phyloP scores from a whole-genome alignment of 2,329 filamentous ascomycete species.

The Apiospora kogelbergensis region DNA sequence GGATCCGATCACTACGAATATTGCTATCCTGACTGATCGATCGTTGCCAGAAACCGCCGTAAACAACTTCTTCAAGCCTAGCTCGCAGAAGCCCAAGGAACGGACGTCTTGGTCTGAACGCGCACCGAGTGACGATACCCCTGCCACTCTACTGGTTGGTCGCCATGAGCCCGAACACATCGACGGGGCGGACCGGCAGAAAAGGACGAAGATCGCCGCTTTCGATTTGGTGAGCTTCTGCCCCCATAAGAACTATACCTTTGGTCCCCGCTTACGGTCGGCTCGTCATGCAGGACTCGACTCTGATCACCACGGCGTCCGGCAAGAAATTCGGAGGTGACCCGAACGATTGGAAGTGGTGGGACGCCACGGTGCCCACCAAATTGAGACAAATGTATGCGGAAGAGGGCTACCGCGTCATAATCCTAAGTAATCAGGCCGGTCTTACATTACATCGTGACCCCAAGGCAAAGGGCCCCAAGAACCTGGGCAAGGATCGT shows the following conservation, averaged over 20 bases:
- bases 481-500: slow-evolving; percentile 60
- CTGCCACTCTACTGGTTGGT: slow-evolving; percentile 70
- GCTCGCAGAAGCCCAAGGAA: slow-evolving; percentile 80
- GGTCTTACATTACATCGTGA: slow-evolving; percentile 74
- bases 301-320: slow-evolving; percentile 76
- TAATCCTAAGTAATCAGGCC: slow-evolving; percentile 87
- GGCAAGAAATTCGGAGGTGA: slow-evolving; percentile 75
- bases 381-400: slow-evolving; percentile 65
- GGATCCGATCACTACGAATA: neutral
- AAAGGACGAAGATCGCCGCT: slow-evolving; percentile 63
- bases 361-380: slow-evolving; percentile 69
- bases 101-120: slow-evolving; percentile 71
- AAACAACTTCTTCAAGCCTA: slow-evolving; percentile 83
- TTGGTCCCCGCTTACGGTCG: slow-evolving; percentile 9
- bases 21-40: neutral
- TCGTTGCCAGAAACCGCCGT: slow-evolving; percentile 60
- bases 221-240: slow-evolving; percentile 61
- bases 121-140: slow-evolving; percentile 48
- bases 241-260: neutral
- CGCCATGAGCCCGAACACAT: slow-evolving; percentile 56
- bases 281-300: slow-evolving; percentile 66
- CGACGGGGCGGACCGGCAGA: slow-evolving; percentile 24
- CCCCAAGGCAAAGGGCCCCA: slow-evolving; percentile 63
- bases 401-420: slow-evolving; percentile 71
- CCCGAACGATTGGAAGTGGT: slow-evolving; percentile 91